Base-by-base conservation (phyloP, 1,284 basidiomycete species). In the Hymenochaete sp. region DNA sequence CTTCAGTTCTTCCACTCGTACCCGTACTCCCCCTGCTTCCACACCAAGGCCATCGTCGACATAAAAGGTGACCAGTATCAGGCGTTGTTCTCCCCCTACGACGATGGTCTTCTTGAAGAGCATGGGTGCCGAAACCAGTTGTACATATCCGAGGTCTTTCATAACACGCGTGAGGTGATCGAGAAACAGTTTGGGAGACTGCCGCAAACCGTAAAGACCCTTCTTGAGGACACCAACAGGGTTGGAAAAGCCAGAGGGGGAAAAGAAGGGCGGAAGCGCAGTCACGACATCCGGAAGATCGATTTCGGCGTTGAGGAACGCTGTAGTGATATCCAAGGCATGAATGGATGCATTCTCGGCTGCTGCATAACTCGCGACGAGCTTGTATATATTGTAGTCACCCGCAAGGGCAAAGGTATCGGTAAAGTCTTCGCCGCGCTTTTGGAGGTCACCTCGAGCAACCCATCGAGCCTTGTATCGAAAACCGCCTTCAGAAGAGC, bases 131-230 rank as follows among this genome's bases (percentile, higher is more conserved):
- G n/a, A n/a, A n/a, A 48, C 27, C 24, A 45, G 46, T 16, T 42
- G 29, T 8, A 33, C 50, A 43, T 48, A 60, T 1, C 56, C 50
- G 16, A 57, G 43, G 3, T 21, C 9, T 2, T 16, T 24, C 4
- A 62, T 37, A 3, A 28, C 37, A 8, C 48, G 19, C 7, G 39
- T 14, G 9, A 63, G 37, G n/a, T 54, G 52, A 22, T 55, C 28
- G 29, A 58, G 55, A 58, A 59, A 64, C 7, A 52, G 32, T n/a
- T 52, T 48, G 22, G 55, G 59, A 5, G 57, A 59, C 47, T 66
- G 62, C 33, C 62, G 61, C 1, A 55, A 54, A 10, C 57, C 56
- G 44, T 62, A 60, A 2, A 62, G 42, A 0, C 53, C 42, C 26
- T 52, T 54, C 8, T 53, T 45, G 8, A 59, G 41, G 21, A 46